phyloP scores from a whole-genome alignment of 1,139 yeast genomes.

The Geotrichum bryndzae region DNA sequence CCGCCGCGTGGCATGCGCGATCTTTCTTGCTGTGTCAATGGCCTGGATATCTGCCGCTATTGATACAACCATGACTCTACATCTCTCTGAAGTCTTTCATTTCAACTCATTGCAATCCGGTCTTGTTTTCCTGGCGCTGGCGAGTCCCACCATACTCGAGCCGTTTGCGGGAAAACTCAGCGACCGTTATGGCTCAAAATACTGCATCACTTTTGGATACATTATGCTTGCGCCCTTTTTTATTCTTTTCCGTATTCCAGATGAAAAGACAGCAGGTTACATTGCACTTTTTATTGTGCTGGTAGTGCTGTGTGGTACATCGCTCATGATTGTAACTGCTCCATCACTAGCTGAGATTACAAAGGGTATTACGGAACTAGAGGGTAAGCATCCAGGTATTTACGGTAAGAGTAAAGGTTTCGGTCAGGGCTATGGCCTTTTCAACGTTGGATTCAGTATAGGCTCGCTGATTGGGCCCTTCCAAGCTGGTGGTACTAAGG shows the following conservation, averaged over 20 bases:
- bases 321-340: slow-evolving; percentile 26
- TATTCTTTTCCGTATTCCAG: slow-evolving; percentile 32
- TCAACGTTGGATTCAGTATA: slow-evolving; percentile 34
- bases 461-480: slow-evolving; percentile 36
- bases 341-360: slow-evolving; percentile 34
- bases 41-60: slow-evolving; percentile 34
- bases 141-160: slow-evolving; percentile 32
- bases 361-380: slow-evolving; percentile 26
- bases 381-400: slow-evolving; percentile 29
- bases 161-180: slow-evolving; percentile 32
- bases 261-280: slow-evolving; percentile 25
- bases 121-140: slow-evolving; percentile 33
- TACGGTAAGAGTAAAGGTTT: slow-evolving; percentile 34
- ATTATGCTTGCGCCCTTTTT: slow-evolving; percentile 27
- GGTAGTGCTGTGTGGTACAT: slow-evolving; percentile 29
- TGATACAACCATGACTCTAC: slow-evolving; percentile 35
- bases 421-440: slow-evolving; percentile 37
- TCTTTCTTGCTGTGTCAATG: slow-evolving; percentile 28
- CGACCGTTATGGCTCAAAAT: slow-evolving; percentile 33
- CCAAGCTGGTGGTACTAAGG: slow-evolving; percentile 29
- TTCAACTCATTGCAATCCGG: slow-evolving; percentile 33
- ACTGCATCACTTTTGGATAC: slow-evolving; percentile 29
- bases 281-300: slow-evolving; percentile 31
- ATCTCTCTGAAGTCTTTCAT: slow-evolving; percentile 30
- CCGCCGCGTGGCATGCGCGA: slow-evolving; percentile 26